Evolutionary conservation across 1,284 basidiomycete species (phyloP), one percentile per base, ranked within the genome.

Genomic region (Cutaneotrichosporon cutaneum): DNA sequence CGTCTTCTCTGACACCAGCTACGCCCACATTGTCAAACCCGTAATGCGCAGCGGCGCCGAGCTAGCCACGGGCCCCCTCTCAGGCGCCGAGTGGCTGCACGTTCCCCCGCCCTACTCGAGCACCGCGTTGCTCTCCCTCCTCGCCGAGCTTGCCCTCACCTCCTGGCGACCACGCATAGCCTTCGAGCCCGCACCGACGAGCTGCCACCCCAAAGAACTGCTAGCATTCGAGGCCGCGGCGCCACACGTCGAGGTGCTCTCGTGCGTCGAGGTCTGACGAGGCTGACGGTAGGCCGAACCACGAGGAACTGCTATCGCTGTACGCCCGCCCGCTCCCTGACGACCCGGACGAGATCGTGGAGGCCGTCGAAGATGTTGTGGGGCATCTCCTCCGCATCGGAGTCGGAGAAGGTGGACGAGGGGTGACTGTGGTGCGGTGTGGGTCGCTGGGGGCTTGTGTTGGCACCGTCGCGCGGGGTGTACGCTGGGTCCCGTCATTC

Each of bases 251-350:
- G 62, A 74, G 10, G 68, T 77, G 11, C 47, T 75, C 21, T 72
- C 76, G 44, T 45, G 21, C 21, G 44, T 45, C 44, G 11, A 1
- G 11, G 11, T 10, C 30, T 7, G 5, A 22, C 44, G 13, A 5
- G 13, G 4, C 44, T 45, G 21, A 45, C 22, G 21, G 4, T n/a
- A 45, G 44, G 26, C 75, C 75, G 10, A 77, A 76, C 54, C 74
- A 76, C 65, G 72, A 76, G 61, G 75, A 77, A 53, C 66, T 77
- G 7, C 59, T 77, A 13, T 69, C 72, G 0, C 52, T 78, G 45
- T 74, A 73, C 60, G 60, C 52, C 16, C 54, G 68, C 60, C 67
- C 14, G 58, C 51, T 45, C 8, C 60, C 56, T 4, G 18, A 62
- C 6, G 26, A 63, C n/a, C n/a, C 55, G 11, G 59, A 64, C 10